These are phyloP conservation scores for Sphenostylis stenocarpa DNA, from an alignment of 306 rosid species.

Conservation along the genomic window DNA sequence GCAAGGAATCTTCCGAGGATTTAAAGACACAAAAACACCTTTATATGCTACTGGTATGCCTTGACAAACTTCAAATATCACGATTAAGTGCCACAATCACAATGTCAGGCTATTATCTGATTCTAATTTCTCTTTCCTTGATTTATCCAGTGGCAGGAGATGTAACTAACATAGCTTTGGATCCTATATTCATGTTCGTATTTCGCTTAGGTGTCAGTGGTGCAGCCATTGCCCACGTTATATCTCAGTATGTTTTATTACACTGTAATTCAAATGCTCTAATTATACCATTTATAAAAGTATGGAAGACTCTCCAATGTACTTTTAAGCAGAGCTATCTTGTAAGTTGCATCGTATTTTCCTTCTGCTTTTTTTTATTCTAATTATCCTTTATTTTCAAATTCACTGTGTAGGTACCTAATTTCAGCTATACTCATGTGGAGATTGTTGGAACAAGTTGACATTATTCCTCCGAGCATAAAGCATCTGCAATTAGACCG, in stretches of 20 bases:
- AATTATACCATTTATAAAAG: background rate
- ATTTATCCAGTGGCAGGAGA: constrained; percentile 79
- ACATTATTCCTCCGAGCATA: constrained; percentile 73
- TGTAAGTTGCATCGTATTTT: background rate
- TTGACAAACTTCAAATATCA: constrained; percentile 16
- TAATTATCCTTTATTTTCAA: background rate
- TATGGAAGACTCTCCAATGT: background rate
- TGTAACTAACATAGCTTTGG: constrained; percentile 77
- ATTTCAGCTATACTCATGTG: constrained; percentile 69
- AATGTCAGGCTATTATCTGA: background rate
- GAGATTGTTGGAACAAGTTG: constrained; percentile 65
- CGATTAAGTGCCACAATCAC: background rate
- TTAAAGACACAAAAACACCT: constrained; percentile 92
- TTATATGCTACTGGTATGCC: constrained; percentile 81
- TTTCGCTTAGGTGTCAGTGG: constrained; percentile 74
- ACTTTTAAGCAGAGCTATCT: constrained; percentile 20
- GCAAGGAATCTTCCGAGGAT: constrained; percentile 97
- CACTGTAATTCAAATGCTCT: background rate
- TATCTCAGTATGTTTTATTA: constrained; percentile 76
- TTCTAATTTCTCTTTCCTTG: constrained; percentile 31
- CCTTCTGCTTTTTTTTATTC: constrained; percentile 11
- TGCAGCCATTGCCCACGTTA: constrained; percentile 96
- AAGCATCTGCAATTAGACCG: constrained; percentile 70
- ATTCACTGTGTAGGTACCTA: constrained; percentile 55
- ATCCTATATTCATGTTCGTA: constrained; percentile 74